phyloP scores from a whole-genome alignment of 257 asterid genomes.

The Nicotiana otophora region DNA sequence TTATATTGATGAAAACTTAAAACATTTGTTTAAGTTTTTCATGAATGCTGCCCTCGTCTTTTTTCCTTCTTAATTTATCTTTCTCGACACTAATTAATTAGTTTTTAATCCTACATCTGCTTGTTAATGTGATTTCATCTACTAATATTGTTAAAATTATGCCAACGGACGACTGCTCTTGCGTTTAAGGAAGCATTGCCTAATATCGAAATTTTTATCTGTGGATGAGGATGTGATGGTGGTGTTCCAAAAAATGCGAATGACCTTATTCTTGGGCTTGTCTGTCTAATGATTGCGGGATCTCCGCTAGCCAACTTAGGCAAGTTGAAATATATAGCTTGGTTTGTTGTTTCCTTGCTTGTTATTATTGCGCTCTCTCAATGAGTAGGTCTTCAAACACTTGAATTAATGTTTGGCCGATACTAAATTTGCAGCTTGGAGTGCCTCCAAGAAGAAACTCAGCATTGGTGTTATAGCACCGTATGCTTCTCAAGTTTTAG shows the following conservation, averaged over 20 bases:
- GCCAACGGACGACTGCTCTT: no score
- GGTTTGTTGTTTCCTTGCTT: no score
- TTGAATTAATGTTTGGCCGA: neutral
- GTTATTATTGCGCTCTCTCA: no score
- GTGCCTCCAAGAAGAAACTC: conserved; percentile 29
- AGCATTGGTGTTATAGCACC: conserved; percentile 66
- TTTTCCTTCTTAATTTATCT: neutral
- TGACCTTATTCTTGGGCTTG: no score
- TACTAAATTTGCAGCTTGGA: conserved; percentile 36
- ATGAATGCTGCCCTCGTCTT: neutral
- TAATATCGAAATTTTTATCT: no score
- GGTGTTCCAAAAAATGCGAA: no score
- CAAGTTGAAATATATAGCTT: no score
- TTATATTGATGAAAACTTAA: neutral
- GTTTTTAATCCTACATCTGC: neutral
- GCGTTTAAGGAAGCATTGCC: no score
- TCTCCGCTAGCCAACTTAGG: no score
- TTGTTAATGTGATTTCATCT: neutral
- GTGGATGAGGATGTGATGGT: no score
- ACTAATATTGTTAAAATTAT: neutral
- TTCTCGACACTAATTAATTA: neutral
- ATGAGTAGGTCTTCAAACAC: neutral
- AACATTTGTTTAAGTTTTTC: neutral
- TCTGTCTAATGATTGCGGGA: no score
- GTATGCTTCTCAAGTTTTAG: conserved; percentile 60